Conservation (phyloP, 345 rosid genomes). For the Linum tenue region DNA sequence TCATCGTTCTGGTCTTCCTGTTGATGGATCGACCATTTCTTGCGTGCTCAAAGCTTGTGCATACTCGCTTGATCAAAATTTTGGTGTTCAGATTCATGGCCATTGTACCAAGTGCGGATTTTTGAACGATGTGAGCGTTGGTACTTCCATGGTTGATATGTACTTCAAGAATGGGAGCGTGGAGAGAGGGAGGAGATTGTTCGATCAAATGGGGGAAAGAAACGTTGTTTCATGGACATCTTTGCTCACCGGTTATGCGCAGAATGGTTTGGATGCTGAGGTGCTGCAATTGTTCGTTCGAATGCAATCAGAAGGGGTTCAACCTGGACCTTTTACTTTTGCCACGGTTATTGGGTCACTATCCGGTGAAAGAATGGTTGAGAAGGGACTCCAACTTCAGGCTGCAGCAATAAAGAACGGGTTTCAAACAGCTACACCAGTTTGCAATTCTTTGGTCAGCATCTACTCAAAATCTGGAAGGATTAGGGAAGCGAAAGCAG, state of each 20-base stretch:
- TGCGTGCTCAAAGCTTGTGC: slow-evolving; percentile 63
- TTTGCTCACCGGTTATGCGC: slow-evolving; percentile 54
- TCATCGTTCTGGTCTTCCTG: slow-evolving; percentile 36
- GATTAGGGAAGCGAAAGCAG: slow-evolving; percentile 42
- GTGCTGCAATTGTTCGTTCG: slow-evolving; percentile 37
- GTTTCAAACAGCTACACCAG: slow-evolving; percentile 28
- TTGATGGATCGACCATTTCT: slow-evolving; percentile 51
- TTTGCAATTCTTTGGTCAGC: slow-evolving; percentile 66
- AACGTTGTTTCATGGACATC: slow-evolving; percentile 94
- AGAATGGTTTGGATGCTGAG: slow-evolving; percentile 33
- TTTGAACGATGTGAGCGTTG: slow-evolving; percentile 52
- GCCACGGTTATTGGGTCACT: slow-evolving; percentile 61
- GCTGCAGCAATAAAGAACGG: slow-evolving; percentile 51
- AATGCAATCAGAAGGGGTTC: slow-evolving; percentile 51
- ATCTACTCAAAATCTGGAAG: slow-evolving; percentile 55
- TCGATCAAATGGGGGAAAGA: slow-evolving; percentile 50
- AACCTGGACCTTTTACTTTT: slow-evolving; percentile 58
- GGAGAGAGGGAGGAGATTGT: slow-evolving; percentile 46
- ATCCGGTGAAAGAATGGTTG: slow-evolving; percentile 36
- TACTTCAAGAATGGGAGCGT: slow-evolving; percentile 53
- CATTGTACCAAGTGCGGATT: slow-evolving; percentile 51
- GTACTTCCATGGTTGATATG: slow-evolving; percentile 70
- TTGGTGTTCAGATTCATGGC: slow-evolving; percentile 63
- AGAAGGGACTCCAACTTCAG: slow-evolving; percentile 55
- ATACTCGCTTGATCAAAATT: slow-evolving; percentile 29